phyloP scores from a whole-genome alignment of 164 flowering plant species.

The Malania oleifera region DNA sequence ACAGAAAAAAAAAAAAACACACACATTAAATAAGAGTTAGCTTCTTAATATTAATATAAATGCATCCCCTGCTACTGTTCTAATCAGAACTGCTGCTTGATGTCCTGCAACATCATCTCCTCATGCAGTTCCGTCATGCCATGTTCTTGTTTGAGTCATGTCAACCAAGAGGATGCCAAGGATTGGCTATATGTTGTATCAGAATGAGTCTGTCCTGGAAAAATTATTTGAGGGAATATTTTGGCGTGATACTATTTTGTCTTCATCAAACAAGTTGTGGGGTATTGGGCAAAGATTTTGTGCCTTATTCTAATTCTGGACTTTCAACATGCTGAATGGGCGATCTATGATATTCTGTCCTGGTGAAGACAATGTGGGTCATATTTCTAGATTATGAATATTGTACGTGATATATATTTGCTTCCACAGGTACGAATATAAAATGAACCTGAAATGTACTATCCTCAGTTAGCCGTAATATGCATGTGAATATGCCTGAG shows the following conservation, averaged over 20 bases:
- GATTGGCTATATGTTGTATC: slow-evolving; percentile 2
- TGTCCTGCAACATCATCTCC: not conserved
- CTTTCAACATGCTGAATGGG: slow-evolving; percentile 9
- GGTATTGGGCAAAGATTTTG: slow-evolving; percentile 18
- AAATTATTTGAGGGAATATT: slow-evolving; percentile 25
- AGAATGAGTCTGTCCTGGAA: slow-evolving; percentile 7
- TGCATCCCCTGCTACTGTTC: too few relatives aligned
- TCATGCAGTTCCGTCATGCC: not conserved
- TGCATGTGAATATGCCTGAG: not conserved
- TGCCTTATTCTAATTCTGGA: slow-evolving; percentile 10
- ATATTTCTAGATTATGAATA: slow-evolving; percentile 4
- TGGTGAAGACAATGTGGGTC: slow-evolving; percentile 9
- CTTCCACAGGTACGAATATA: not conserved
- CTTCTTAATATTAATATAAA: too few relatives aligned
- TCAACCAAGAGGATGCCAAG: not conserved
- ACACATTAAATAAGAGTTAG: too few relatives aligned
- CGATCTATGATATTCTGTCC: slow-evolving; percentile 3
- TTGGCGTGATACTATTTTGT: slow-evolving; percentile 22
- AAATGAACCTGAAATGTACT: not conserved
- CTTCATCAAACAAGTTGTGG: slow-evolving; percentile 19
- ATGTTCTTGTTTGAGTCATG: not conserved
- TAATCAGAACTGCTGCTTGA: too few relatives aligned
- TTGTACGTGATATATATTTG: not conserved
- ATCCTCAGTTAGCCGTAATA: not conserved
- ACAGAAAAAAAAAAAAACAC: too few relatives aligned